Evolutionary conservation across 1,284 basidiomycete species (phyloP), one percentile per base, ranked within the genome.

Genomic region (Sporisorium scitamineum): DNA sequence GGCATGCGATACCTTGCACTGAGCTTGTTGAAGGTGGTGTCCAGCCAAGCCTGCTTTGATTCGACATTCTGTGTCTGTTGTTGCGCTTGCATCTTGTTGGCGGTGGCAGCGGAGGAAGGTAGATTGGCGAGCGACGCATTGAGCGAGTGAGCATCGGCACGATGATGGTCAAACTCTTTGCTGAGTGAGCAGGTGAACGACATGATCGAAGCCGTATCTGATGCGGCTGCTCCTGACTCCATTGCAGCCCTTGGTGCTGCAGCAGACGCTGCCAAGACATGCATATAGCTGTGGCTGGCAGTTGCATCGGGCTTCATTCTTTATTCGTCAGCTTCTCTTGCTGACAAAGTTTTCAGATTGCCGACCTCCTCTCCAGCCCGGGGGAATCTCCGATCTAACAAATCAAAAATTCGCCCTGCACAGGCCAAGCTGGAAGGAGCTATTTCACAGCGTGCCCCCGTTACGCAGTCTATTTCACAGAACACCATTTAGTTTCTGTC

Each of bases 1-100:
- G 54, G 47, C 16, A 55, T 50, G n/a, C 74, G 50, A 39, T 73
- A 67, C 18, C 53, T 47, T 2, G 60, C 66, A 18, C 60, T 70
- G 41, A 77, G 66, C 47, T 67, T 73, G 60, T 72, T 44, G 53
- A 77, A 77, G 1, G 70, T 66, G 22, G 65, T 60, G 37, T 77
- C 75, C 13, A 77, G 47, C 70, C 75, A 73, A 27, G 61, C 65
- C 29, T 73, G 70, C 39, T 65, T 70, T 14, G 59, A 53, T 6
- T 66, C 61, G 22, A 22, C 13, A 14, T 20, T 27, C 8, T 58
- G 50, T 8, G 44, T 9, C 29, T 51, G 58, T 50, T 41, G 44
- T 3, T 10, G 16, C 16, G 48, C 20, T 1, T 59, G 51, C 22
- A 50, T 29, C 34, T 22, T 54, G 50, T 24, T 54, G 24, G 22